These are phyloP conservation scores for Typha latifolia DNA, from an alignment of 176 grass and related monocot genomes.

Conservation along the genomic window DNA sequence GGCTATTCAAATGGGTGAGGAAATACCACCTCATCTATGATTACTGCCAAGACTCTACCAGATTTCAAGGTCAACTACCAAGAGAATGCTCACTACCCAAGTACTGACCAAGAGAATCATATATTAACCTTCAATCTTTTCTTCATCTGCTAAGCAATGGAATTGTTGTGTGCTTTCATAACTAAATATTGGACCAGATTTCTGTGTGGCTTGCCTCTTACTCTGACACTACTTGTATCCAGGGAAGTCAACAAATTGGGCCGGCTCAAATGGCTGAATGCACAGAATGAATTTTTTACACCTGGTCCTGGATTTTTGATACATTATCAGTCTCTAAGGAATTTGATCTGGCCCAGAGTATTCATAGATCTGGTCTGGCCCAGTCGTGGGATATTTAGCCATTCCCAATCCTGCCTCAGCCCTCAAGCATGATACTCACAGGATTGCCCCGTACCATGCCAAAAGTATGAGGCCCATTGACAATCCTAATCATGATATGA, in stretches of 20 bases:
- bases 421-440: too few species aligned
- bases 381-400: too few species aligned
- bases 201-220: background rate
- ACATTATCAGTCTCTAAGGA: too few species aligned
- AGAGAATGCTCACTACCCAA: constrained; percentile 26
- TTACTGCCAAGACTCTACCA: constrained; percentile 12
- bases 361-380: too few species aligned
- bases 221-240: background rate
- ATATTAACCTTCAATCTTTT: background rate
- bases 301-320: too few species aligned
- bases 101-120: background rate
- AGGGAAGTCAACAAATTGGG: background rate
- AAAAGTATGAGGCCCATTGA: too few species aligned
- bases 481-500: too few species aligned
- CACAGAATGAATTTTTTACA: too few species aligned
- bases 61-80: constrained; percentile 11
- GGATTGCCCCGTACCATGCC: too few species aligned
- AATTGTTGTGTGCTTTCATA: constrained; percentile 23
- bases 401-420: too few species aligned
- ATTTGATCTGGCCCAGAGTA: too few species aligned
- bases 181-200: background rate
- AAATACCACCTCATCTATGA: constrained; percentile 32
- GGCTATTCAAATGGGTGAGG: constrained; percentile 32
- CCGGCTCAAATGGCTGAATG: too few species aligned
- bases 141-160: constrained; percentile 1